Conservation (phyloP, 192 early-diverging fungal species). For the Jimgerdemannia flammicorona region DNA sequence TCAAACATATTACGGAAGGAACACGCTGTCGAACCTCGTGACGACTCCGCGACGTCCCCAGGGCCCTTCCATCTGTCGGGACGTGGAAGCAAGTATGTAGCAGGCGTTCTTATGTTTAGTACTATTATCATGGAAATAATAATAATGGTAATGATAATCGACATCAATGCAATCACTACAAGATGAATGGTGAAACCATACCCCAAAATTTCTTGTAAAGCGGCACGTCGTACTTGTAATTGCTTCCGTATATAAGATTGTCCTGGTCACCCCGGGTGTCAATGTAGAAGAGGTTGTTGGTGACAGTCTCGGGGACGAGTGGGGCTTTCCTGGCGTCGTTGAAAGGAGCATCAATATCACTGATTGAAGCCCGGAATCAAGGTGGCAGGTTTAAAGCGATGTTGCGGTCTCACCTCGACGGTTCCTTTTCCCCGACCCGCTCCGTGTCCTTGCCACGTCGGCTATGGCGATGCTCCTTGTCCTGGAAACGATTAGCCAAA, state of each 20-base stretch:
- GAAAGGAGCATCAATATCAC: neutral
- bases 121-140: neutral
- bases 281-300: slow-evolving; percentile 11
- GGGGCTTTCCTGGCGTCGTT: neutral
- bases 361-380: no score
- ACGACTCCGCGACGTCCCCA: neutral
- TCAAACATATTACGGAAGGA: neutral
- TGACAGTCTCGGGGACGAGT: neutral
- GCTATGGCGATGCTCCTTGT: neutral
- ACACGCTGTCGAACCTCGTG: neutral
- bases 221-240: slow-evolving; percentile 16
- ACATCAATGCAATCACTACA: slow-evolving; percentile 8
- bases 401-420: neutral
- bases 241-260: slow-evolving; percentile 25
- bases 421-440: neutral
- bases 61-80: neutral
- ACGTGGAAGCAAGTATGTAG: slow-evolving; percentile 4
- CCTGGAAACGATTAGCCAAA: neutral
- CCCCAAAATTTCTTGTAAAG: slow-evolving; percentile 28
- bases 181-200: slow-evolving; percentile 20
- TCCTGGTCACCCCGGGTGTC: slow-evolving; percentile 32
- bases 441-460: neutral
- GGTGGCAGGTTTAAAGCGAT: no score
- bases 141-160: slow-evolving; percentile 17
- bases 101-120: slow-evolving; percentile 23